Conservation (phyloP, 1,284 basidiomycete species). For the Ustilago lituana region DNA sequence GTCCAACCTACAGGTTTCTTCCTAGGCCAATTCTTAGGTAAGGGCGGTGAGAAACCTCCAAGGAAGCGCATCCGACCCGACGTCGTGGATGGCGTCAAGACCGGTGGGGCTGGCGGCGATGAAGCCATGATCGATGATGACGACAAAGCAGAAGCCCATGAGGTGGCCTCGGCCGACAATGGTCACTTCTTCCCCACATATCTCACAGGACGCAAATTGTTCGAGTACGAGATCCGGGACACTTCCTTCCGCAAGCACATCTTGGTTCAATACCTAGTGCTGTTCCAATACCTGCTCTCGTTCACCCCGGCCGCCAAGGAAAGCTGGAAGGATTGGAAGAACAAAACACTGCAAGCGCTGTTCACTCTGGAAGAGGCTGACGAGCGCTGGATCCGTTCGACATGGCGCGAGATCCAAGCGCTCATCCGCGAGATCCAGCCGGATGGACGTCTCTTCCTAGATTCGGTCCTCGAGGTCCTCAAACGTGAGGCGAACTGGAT, state of each 20-base stretch:
- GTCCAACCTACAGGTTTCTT: conserved; percentile 22
- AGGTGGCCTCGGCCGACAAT: conserved; percentile 65
- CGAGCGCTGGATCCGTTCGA: conserved; percentile 59
- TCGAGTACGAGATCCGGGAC: conserved; percentile 87
- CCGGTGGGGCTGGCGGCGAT: neutral
- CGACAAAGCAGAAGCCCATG: conserved; percentile 4
- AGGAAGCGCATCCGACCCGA: conserved; percentile 35
- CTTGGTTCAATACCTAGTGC: conserved; percentile 83
- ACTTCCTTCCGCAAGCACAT: conserved; percentile 90
- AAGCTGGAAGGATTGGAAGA: conserved; percentile 71
- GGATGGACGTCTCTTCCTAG: conserved; percentile 53
- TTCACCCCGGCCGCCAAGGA: conserved; percentile 78
- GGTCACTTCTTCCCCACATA: conserved; percentile 89
- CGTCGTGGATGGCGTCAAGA: conserved; percentile 20
- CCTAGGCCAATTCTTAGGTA: conserved; percentile 23
- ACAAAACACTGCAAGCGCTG: conserved; percentile 52
- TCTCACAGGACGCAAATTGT: conserved; percentile 82
- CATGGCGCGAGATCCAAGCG: conserved; percentile 56
- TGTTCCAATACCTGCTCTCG: conserved; percentile 80
- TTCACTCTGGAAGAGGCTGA: conserved; percentile 53
- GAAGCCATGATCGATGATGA: conserved; percentile 14
- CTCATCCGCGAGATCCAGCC: conserved; percentile 56
- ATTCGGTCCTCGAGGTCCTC: conserved; percentile 52
- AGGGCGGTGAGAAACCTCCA: conserved; percentile 8
- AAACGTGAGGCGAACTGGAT: conserved; percentile 59